Evolutionary conservation across 2,329 filamentous ascomycete genomes (phyloP).

Genomic region (Fusarium sterilihyphosum): DNA sequence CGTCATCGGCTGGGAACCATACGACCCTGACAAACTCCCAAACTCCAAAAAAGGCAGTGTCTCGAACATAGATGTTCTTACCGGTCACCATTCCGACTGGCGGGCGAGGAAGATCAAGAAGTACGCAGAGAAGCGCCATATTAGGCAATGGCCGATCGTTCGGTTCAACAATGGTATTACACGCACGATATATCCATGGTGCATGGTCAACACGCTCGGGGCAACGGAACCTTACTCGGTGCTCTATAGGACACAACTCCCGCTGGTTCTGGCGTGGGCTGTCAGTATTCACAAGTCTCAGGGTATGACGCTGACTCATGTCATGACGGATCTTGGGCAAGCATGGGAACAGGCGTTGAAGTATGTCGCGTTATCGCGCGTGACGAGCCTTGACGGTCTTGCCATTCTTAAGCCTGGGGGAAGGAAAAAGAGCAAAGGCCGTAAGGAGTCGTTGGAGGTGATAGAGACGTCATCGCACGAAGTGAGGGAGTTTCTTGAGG

Average conservation of each 20-base stretch:
- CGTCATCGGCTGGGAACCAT: slow-evolving; percentile 32
- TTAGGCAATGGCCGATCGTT: slow-evolving; percentile 48
- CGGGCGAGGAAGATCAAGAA: rapidly evolving
- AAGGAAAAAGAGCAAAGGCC: rapidly evolving
- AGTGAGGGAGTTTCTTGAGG: neutral
- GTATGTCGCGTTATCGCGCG: slow-evolving; percentile 58
- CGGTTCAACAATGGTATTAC: slow-evolving; percentile 59
- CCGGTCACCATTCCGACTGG: neutral
- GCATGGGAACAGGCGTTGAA: slow-evolving; percentile 67
- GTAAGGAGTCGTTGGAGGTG: neutral
- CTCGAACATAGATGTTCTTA: neutral
- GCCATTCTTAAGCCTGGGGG: neutral
- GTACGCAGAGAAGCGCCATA: rapidly evolving
- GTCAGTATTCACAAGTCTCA: slow-evolving; percentile 72
- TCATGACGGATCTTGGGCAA: slow-evolving; percentile 62
- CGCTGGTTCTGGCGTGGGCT: slow-evolving; percentile 68
- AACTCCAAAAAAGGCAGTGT: rapidly evolving
- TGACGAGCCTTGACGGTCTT: slow-evolving; percentile 31
- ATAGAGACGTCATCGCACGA: neutral
- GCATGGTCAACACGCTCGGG: slow-evolving; percentile 59
- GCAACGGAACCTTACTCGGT: slow-evolving; percentile 56
- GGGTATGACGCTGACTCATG: slow-evolving; percentile 69
- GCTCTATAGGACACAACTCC: slow-evolving; percentile 68
- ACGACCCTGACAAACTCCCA: neutral
- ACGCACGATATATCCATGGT: slow-evolving; percentile 61